A percentile compares a stretch with the other conserved stretches of the same genome.
Evolutionary conservation across 768 basidiomycete species (phyloP).

Genomic region (Arthromyces matolae): DNA sequence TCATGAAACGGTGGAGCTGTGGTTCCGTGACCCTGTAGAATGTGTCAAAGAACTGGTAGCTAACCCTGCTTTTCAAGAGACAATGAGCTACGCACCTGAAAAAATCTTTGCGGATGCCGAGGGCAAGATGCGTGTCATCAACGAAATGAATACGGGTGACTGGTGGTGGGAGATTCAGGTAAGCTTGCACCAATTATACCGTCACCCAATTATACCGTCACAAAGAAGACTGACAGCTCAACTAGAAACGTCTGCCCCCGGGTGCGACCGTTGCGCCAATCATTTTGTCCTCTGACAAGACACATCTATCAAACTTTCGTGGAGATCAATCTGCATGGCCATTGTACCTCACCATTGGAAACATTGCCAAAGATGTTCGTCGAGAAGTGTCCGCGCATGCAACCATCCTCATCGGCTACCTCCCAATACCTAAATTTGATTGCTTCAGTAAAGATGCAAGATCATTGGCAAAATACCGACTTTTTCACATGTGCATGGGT

Average conservation of each 20-base stretch:
- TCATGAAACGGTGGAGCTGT: conserved; percentile 22
- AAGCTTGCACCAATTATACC: neutral
- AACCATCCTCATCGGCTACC: conserved; percentile 29
- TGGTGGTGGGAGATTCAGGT: conserved; percentile 24
- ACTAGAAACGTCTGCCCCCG: conserved; percentile 2
- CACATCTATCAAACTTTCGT: conserved; percentile 23
- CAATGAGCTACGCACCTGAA: conserved; percentile 24
- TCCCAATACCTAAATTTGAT: conserved; percentile 30
- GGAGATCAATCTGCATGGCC: conserved; percentile 33
- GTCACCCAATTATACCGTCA: neutral
- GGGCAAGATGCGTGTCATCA: conserved; percentile 10
- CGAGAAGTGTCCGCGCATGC: conserved; percentile 23
- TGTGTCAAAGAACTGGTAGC: conserved; percentile 24
- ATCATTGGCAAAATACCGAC: conserved; percentile 19
- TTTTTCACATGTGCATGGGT: conserved; percentile 32
- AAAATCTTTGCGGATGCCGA: conserved; percentile 20
- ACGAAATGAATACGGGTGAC: conserved; percentile 6
- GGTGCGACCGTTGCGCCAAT: conserved; percentile 24
- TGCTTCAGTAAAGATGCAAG: conserved; percentile 15
- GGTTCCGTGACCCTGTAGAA: conserved; percentile 21
- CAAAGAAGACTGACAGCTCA: neutral
- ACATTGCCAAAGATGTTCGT: conserved; percentile 25
- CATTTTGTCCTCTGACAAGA: conserved; percentile 26
- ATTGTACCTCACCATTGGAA: conserved; percentile 34
- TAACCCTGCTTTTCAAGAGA: conserved; percentile 26